phyloP scores from a whole-genome alignment of 495 filamentous ascomycete species.

The Penicillium alfredii region DNA sequence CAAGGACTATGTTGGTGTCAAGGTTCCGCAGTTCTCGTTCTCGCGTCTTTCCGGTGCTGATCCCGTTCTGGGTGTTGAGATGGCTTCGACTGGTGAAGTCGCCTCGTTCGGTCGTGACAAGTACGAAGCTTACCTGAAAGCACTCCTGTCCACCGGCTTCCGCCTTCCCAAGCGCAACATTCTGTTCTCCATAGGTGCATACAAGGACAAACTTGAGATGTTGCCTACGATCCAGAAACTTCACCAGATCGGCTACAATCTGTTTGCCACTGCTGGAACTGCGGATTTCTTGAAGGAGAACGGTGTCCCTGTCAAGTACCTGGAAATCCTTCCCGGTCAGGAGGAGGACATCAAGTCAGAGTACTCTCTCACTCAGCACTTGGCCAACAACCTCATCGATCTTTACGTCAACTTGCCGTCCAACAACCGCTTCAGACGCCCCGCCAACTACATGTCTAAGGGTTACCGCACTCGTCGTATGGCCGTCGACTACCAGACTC shows the following conservation, averaged over 20 bases:
- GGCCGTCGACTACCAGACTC: constrained; percentile 98
- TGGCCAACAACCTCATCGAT: constrained; percentile 95
- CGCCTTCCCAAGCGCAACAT: constrained; percentile 94
- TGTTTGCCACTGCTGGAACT: constrained; percentile 93
- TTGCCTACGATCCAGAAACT: constrained; percentile 87
- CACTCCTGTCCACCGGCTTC: constrained; percentile 90
- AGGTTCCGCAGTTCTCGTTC: constrained; percentile 98
- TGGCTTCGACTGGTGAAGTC: constrained; percentile 98
- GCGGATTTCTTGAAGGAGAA: constrained; percentile 93
- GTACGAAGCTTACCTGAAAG: constrained; percentile 97
- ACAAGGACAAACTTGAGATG: constrained; percentile 97
- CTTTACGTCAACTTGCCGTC: constrained; percentile 98
- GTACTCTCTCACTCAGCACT: constrained; percentile 90
- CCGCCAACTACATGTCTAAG: constrained; percentile 96
- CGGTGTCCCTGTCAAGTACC: constrained; percentile 80
- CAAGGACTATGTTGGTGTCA: constrained; percentile 85
- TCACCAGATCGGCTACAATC: constrained; percentile 80
- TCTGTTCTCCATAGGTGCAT: constrained; percentile 89
- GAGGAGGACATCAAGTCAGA: constrained; percentile 84
- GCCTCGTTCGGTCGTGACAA: constrained; percentile 94
- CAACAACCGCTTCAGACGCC: constrained; percentile 91
- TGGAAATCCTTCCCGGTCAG: constrained; percentile 70
- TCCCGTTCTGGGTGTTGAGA: constrained; percentile 94
- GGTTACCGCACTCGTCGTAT: constrained; percentile 93
- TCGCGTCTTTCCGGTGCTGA: constrained; percentile 93